Base-by-base conservation (phyloP, 1,284 basidiomycete genomes). In the Takashimella koratensis region DNA sequence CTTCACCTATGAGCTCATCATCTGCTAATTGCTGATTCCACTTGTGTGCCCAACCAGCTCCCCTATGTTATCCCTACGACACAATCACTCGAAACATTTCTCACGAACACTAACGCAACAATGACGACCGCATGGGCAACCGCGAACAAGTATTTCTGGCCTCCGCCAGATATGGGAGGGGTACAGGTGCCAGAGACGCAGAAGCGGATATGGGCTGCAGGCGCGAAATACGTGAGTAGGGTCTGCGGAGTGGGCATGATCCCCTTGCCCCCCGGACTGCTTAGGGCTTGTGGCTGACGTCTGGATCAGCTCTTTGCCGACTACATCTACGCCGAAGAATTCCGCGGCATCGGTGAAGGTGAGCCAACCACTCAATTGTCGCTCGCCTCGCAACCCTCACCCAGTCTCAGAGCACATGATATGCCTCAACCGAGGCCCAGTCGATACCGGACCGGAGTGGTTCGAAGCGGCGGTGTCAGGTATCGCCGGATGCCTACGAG, bases 281-380 rank as follows among this genome's bases (percentile, higher is more conserved):
- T n/a, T n/a, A n/a, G n/a, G n/a, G n/a, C n/a, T n/a, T n/a, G n/a
- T n/a, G n/a, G n/a, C n/a, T n/a, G n/a, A 36, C 16, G 30, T 8
- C 30, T 36, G 30, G 10, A 1, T 0, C 52, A 72, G 65, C 56
- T 63, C 39, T 64, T 61, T 4, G 63, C 56, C 41, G 65, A 63
- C 27, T 72, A 67, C 45, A 63, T 71, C 49, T 59, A 65, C 26
- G 66, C 66, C 2, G 73, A 75, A 46, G 65, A 71, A 30, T 59
- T 61, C 10, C 60, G 65, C 22, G 73, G 73, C 3, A 66, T 73
- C 22, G 70, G 70, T 2, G 69, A 73, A 59, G 68, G 68, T 67
- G 45, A 26, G 48, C 26, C 22, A 4, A 4, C 23, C n/a, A 12
- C 19, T 44, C 43, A 12, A 21, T 11, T 21, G 30, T 26, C 20